Evolutionary conservation across 805 yeast genomes (phyloP), one percentile per base, ranked within the genome.

Genomic region (Teunomyces lycoperdinae): DNA sequence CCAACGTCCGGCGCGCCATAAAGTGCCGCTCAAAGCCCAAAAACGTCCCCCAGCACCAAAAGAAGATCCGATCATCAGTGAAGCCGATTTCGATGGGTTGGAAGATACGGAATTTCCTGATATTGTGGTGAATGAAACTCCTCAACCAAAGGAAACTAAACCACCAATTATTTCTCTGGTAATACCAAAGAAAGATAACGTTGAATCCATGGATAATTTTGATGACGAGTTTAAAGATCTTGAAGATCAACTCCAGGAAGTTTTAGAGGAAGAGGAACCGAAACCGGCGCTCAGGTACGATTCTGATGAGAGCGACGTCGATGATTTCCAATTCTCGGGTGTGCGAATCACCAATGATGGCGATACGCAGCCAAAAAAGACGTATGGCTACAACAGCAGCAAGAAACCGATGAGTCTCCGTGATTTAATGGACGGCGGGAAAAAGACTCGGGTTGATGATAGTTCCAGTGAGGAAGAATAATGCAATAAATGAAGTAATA

Each of bases 171-270:
- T 49, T 14, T 48, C 35, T 20, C 24, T 20, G 16, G 45, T 48
- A 43, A 31, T 31, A 16, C 11, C 45, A 9, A 27, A 20, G 26
- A 5, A 32, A 7, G n/a, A 20, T 28, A 42, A 30, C 28, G 42
- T 27, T 45, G n/a, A 16, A 8, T 9, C 43, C 13, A 38, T 13
- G 9, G 49, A 39, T 5, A 50, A 42, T 11, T 47, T 48, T n/a
- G 71, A 64, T 14, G 76, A 73, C 54, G 77, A 72, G 27, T 73
- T 73, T 49, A 67, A 67, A 35, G 77, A 72, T 51, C 61, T 73
- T 39, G 78, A 73, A 44, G 71, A 70, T 47, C 73, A 73, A 49
- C 55, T 73, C 32, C 66, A 71, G 46, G 75, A 73, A 51, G 76
- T 71, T 5, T 55, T 73, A 34, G 75, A 62, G 30, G 66, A 63